Evolutionary conservation across 164 flowering plant species (phyloP).

Genomic region (Aristolochia californica): DNA sequence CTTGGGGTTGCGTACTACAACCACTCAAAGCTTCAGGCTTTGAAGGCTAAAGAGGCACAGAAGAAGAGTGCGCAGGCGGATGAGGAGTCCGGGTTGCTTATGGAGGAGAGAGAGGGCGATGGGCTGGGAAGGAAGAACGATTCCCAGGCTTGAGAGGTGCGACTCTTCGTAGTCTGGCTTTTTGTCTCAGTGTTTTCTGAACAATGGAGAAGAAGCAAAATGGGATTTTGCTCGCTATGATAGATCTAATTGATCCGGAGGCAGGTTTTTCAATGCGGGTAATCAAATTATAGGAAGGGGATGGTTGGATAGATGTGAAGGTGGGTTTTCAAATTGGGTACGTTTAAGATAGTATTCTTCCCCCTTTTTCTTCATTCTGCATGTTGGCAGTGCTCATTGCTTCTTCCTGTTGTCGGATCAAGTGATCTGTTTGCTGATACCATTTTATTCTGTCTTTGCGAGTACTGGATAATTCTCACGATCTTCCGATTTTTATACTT

Average conservation of each 20-base stretch:
- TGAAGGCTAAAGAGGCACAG: conserved; percentile 39
- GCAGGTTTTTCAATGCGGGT: neutral
- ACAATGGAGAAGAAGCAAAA: neutral
- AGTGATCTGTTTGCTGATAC: neutral
- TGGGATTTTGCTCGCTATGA: neutral
- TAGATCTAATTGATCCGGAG: neutral
- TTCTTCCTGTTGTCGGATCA: neutral
- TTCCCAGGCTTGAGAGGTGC: conserved; percentile 11
- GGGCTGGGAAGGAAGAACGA: conserved; percentile 18
- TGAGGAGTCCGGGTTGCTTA: conserved; percentile 28
- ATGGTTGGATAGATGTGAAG: conserved; percentile 3
- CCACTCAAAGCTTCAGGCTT: conserved; percentile 33
- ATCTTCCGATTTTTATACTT: neutral
- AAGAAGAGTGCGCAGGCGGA: conserved; percentile 21
- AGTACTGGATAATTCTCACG: no score
- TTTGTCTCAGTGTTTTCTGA: neutral
- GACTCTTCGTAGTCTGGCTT: neutral
- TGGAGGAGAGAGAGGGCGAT: conserved; percentile 29
- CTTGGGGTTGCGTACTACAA: conserved; percentile 37
- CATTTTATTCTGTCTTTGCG: neutral
- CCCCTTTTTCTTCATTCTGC: neutral
- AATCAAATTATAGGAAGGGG: neutral
- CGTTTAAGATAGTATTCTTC: conserved; percentile 1
- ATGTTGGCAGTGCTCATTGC: neutral
- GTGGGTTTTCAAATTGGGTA: conserved; percentile 5